These are phyloP conservation scores for Xylaria arbuscula DNA, from an alignment of 2,329 filamentous ascomycete species.

Conservation along the genomic window DNA sequence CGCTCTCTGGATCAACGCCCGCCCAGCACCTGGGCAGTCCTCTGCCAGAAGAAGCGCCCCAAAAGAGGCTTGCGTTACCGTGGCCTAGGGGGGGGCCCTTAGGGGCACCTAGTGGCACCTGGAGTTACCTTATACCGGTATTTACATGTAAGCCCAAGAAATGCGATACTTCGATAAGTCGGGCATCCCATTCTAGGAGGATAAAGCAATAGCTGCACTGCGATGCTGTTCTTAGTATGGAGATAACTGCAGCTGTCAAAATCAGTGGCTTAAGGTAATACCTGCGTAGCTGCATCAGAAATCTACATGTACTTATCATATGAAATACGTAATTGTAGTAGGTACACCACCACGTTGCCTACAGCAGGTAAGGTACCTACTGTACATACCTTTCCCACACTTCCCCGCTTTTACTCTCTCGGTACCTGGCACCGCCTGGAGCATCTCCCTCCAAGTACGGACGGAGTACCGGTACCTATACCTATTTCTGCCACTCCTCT, in stretches of 20 bases:
- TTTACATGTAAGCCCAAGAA: background rate
- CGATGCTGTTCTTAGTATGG: slow-evolving; percentile 2
- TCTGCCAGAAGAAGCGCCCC: background rate
- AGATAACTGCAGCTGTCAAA: background rate
- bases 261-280: background rate
- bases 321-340: background rate
- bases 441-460: too few relatives aligned
- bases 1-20: slow-evolving; percentile 20
- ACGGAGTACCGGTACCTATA: background rate
- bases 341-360: too few relatives aligned
- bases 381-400: background rate
- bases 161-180: background rate
- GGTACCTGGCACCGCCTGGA: too few relatives aligned
- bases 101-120: slow-evolving; percentile 1
- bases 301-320: background rate
- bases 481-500: slow-evolving; percentile 39
- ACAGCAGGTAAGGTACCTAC: background rate
- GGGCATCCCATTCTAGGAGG: slow-evolving; percentile 10
- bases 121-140: background rate
- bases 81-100: background rate
- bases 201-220: background rate
- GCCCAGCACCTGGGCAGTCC: too few relatives aligned
- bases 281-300: background rate
- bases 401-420: background rate
- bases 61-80: too few relatives aligned